Base-by-base conservation (phyloP, 352 stramenopile species). In the Globisporangium okanoganense region DNA sequence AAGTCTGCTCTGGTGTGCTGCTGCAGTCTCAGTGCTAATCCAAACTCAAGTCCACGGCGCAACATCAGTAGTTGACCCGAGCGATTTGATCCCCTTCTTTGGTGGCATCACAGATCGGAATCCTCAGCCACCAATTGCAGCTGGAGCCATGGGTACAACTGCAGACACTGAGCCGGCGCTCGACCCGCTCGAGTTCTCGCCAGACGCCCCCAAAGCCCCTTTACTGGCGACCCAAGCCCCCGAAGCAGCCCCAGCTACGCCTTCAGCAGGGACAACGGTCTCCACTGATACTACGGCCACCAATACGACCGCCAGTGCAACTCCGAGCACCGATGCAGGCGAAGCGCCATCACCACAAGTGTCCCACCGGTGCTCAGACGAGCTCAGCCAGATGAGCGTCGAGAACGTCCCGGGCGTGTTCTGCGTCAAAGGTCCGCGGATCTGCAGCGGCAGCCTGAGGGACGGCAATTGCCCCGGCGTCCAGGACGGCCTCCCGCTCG, bases 401-500 rank as follows among this genome's bases (percentile, higher is more conserved):
- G 58, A 64, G 50, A 52, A 51, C n/a, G 58, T 55, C 13, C 44
- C 48, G 1, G 58, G 58, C 18, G 35, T 64, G 6, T 64, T 64
- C 49, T 64, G 58, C 9, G 58, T 58, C 24, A 33, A 22, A 12
- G 58, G 58, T 2, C 20, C 50, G 10, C 29, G 22, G 16, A 53
- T 58, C n/a, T 64, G 58, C 40, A 58, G 35, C 35, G 58, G 48
- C 13, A 44, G 31, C n/a, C 40, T 58, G 36, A 36, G 20, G 6
- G 38, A 41, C 33, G 48, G 58, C 20, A 43, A 57, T 2, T 64
- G 58, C 7, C 58, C 58, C 16, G 58, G 58, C 14, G 35, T 44
- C 9, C 29, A 57, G n/a, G 20, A 27, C 12, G 49, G 49, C 7
- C 58, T 64, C 12, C 47, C 35, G 1, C 0, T 24, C 6, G 58